phyloP scores from a whole-genome alignment of 345 rosid species.

The Populus euphratica region DNA sequence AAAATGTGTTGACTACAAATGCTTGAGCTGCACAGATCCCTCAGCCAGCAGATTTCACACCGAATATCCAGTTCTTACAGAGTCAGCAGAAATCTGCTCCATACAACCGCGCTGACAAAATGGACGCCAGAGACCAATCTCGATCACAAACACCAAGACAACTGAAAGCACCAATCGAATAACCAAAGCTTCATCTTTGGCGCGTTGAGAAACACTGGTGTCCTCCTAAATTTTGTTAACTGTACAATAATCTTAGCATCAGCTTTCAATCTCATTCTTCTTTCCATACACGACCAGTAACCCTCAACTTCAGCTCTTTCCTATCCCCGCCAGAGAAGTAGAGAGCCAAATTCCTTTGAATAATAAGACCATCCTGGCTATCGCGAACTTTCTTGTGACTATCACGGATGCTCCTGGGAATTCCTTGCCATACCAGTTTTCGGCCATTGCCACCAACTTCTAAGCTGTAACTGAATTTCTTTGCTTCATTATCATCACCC shows the following conservation, averaged over 20 bases:
- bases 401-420: slow-evolving; percentile 81
- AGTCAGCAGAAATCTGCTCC: neutral
- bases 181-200: slow-evolving; percentile 15
- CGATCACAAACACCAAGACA: slow-evolving; percentile 4
- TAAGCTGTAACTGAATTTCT: slow-evolving; percentile 71
- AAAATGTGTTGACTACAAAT: neutral
- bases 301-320: slow-evolving; percentile 75
- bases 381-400: slow-evolving; percentile 86
- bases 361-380: slow-evolving; percentile 78
- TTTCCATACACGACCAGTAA: slow-evolving; percentile 86
- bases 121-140: neutral
- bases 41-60: neutral
- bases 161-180: slow-evolving; percentile 2
- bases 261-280: slow-evolving; percentile 44
- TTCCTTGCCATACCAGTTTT: slow-evolving; percentile 78
- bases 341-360: slow-evolving; percentile 76
- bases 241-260: slow-evolving; percentile 20
- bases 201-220: slow-evolving; percentile 3
- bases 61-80: slow-evolving; percentile 1
- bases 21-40: neutral
- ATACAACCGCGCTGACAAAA: neutral
- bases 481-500: slow-evolving; percentile 90
- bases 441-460: slow-evolving; percentile 82
- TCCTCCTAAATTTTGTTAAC: neutral
- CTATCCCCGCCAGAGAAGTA: slow-evolving; percentile 80